phyloP scores from a whole-genome alignment of 2,329 filamentous ascomycete species.

The Hymenoscyphus infarciens region DNA sequence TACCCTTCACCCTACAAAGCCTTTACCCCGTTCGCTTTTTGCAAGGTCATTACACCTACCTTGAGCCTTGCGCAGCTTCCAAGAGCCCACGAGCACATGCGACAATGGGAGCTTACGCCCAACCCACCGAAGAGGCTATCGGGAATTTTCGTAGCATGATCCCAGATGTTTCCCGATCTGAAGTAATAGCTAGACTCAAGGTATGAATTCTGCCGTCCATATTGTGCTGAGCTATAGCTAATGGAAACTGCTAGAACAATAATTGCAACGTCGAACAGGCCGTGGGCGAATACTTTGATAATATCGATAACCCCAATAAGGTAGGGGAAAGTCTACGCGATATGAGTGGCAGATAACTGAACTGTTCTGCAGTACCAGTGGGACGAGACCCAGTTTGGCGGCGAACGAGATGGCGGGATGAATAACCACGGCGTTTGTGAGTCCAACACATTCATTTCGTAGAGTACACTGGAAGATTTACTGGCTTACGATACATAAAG shows the following conservation, averaged over 20 bases:
- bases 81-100: conserved; percentile 13
- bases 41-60: neutral
- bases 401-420: conserved; percentile 49
- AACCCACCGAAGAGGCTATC: conserved; percentile 28
- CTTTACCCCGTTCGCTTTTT: neutral
- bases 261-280: conserved; percentile 47
- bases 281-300: conserved; percentile 47
- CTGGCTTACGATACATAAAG: conserved; percentile 32
- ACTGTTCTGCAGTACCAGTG: conserved; percentile 45
- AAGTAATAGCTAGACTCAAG: conserved; percentile 31
- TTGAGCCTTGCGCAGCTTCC: conserved; percentile 4
- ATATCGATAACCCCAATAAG: conserved; percentile 36
- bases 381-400: conserved; percentile 52
- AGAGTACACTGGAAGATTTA: neutral
- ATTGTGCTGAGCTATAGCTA: conserved; percentile 14
- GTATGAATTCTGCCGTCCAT: conserved; percentile 12
- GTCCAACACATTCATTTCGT: conserved; percentile 18
- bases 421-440: conserved; percentile 46
- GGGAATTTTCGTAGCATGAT: conserved; percentile 20
- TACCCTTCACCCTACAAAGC: neutral
- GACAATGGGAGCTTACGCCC: conserved; percentile 23
- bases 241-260: conserved; percentile 38
- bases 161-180: conserved; percentile 18
- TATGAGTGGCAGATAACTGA: neutral
- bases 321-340: conserved; percentile 28